Evolutionary conservation across 352 stramenopile species (phyloP).

Genomic region (Proteromonas lacertae): DNA sequence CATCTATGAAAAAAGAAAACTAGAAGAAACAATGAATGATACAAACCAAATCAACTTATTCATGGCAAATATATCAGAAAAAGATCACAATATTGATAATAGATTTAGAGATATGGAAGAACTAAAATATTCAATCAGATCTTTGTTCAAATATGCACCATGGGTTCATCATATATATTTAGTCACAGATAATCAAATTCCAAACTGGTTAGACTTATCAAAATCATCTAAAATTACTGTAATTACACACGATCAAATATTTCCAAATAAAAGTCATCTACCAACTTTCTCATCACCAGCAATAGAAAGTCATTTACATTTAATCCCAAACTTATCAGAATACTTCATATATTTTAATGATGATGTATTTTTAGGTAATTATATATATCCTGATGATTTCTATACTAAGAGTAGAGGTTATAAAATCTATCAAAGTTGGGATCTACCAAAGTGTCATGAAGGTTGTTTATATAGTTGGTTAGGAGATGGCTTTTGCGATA

Average conservation of each 20-base stretch:
- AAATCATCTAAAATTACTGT: constrained; percentile 20
- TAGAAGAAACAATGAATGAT: not conserved
- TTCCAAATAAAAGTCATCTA: constrained; percentile 35
- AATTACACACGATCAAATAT: constrained; percentile 54
- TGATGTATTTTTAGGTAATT: constrained; percentile 57
- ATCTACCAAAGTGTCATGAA: constrained; percentile 39
- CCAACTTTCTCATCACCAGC: constrained; percentile 62
- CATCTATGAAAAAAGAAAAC: not conserved
- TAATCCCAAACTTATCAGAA: constrained; percentile 47
- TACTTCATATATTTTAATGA: constrained; percentile 84
- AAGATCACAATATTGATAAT: constrained; percentile 28
- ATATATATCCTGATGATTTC: constrained; percentile 54
- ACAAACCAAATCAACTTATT: constrained; percentile 19
- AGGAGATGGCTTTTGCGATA: constrained; percentile 18
- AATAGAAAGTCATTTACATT: constrained; percentile 48
- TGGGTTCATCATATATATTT: constrained; percentile 68
- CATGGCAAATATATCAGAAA: constrained; percentile 6
- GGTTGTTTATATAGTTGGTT: constrained; percentile 22
- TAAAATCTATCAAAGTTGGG: constrained; percentile 54
- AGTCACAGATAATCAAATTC: constrained; percentile 65
- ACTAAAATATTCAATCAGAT: constrained; percentile 46
- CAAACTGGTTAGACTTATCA: constrained; percentile 39
- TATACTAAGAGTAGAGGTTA: constrained; percentile 34
- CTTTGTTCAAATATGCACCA: constrained; percentile 61
- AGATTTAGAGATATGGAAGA: constrained; percentile 70